A percentile compares a stretch with the other conserved stretches of the same genome.
Conservation (phyloP, 306 rosid genomes). For the Quercus berberidifolia region DNA sequence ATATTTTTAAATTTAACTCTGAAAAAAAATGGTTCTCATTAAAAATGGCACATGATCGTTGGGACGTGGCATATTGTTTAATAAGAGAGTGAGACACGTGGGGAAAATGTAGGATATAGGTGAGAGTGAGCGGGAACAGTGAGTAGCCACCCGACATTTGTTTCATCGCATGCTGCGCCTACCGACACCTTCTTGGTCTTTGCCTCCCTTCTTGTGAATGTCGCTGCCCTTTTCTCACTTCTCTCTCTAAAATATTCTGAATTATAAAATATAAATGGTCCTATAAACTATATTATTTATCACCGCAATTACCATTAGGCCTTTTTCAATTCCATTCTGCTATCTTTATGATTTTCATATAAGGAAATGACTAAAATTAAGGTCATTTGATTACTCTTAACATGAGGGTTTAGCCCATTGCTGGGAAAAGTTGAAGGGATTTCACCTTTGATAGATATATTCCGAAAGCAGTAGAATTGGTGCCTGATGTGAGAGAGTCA, state of each 20-base stretch:
- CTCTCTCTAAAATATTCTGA: neutral
- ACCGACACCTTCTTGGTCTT: constrained; percentile 24
- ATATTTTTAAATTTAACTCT: no score
- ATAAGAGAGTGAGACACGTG: constrained; percentile 1
- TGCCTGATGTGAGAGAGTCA: no score
- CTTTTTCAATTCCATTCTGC: no score
- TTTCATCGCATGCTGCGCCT: constrained; percentile 10
- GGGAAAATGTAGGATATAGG: neutral
- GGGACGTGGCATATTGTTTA: neutral
- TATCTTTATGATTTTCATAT: no score
- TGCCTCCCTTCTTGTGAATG: neutral
- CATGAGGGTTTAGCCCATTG: no score
- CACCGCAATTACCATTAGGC: neutral
- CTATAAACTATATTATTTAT: neutral
- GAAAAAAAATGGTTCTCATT: no score
- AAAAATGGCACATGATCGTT: neutral
- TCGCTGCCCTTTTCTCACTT: neutral
- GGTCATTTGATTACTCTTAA: no score
- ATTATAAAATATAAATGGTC: neutral
- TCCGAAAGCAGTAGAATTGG: no score
- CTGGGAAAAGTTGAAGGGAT: no score
- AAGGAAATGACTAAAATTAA: no score
- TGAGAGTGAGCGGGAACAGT: neutral
- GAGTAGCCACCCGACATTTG: constrained; percentile 16
- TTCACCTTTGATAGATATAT: no score